These are phyloP conservation scores for Neckera pumila DNA, from an alignment of 225 moss, liverwort and hornwort species.

Conservation along the genomic window DNA sequence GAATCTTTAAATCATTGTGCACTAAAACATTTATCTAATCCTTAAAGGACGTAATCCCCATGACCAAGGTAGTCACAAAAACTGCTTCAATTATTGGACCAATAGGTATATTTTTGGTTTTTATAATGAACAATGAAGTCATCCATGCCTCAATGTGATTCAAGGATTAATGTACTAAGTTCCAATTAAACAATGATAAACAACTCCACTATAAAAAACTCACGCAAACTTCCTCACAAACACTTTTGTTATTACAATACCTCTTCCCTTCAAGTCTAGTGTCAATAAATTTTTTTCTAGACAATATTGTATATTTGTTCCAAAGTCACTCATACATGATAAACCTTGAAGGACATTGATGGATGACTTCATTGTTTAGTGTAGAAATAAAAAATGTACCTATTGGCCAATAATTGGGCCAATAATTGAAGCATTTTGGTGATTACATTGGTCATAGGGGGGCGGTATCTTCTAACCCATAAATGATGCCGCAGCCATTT, in stretches of 20 bases:
- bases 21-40: neutral
- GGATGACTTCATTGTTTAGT: too few relatives aligned
- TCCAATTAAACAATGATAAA: neutral
- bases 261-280: fast-evolving
- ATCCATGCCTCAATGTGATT: neutral
- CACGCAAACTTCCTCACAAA: too few relatives aligned
- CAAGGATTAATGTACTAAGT: too few relatives aligned
- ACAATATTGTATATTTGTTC: neutral
- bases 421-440: too few relatives aligned
- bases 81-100: fast-evolving
- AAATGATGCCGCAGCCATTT: too few relatives aligned
- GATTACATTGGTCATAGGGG: too few relatives aligned
- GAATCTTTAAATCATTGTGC: neutral
- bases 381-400: too few relatives aligned
- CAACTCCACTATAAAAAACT: too few relatives aligned
- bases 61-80: neutral
- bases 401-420: too few relatives aligned
- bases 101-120: neutral
- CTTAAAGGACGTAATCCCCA: fast-evolving
- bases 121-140: neutral
- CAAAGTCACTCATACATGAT: neutral
- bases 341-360: too few relatives aligned
- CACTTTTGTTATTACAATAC: neutral
- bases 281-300: neutral
- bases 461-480: too few relatives aligned